These are phyloP conservation scores for Metarhizium robertsii DNA, from an alignment of 2,329 filamentous ascomycete genomes.

Conservation along the genomic window DNA sequence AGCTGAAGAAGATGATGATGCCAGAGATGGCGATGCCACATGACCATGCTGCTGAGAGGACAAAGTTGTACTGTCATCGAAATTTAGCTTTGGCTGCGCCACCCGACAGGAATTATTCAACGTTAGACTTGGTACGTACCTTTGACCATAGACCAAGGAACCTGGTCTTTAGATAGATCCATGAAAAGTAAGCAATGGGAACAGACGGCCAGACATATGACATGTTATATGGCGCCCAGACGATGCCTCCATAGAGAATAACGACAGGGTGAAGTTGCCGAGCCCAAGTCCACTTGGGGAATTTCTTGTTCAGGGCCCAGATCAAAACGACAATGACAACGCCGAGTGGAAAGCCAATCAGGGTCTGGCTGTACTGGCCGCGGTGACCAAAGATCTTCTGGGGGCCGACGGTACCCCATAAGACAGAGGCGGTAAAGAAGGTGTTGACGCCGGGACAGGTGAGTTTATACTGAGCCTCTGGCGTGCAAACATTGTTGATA, in stretches of 20 bases:
- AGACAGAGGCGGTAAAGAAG: constrained; percentile 46
- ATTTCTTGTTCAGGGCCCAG: constrained; percentile 28
- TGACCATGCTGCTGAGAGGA: constrained; percentile 40
- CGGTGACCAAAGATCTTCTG: constrained; percentile 38
- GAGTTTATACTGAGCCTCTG: constrained; percentile 36
- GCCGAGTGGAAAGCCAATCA: constrained; percentile 42
- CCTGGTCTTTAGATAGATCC: constrained; percentile 40
- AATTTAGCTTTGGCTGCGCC: neutral
- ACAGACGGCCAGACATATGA: constrained; percentile 42
- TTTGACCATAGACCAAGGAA: constrained; percentile 43
- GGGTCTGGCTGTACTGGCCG: constrained; percentile 37
- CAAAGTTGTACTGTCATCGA: constrained; percentile 37
- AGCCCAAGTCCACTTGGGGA: constrained; percentile 28
- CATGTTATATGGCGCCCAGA: constrained; percentile 41
- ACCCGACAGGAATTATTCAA: neutral
- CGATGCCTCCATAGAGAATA: constrained; percentile 35
- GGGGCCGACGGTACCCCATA: constrained; percentile 46
- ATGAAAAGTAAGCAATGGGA: constrained; percentile 42
- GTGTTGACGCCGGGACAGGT: constrained; percentile 44
- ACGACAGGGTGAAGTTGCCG: constrained; percentile 40
- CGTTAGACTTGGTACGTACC: constrained; percentile 17
- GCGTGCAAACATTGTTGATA: constrained; percentile 40
- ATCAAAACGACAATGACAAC: constrained; percentile 33
- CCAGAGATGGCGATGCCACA: constrained; percentile 40
- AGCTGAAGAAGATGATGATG: constrained; percentile 44